Base-by-base conservation (phyloP, 495 filamentous ascomycete genomes). In the Xylaria venustula region DNA sequence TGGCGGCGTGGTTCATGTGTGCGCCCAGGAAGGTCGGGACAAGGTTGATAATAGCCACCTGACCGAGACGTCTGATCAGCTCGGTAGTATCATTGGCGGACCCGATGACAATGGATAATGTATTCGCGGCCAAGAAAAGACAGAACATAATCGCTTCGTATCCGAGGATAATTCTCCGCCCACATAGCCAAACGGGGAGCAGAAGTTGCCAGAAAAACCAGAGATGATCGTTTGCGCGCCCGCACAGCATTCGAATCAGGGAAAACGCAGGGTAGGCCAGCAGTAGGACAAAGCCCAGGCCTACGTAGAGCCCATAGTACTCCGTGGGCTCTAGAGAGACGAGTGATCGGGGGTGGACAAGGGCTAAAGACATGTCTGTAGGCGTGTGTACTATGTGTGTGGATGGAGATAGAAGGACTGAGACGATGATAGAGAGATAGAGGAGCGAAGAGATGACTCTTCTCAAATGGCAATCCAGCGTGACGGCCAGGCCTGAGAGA, bases 241-340 rank as follows among this genome's bases (percentile, higher is more conserved):
- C 36, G n/a, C 22, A 42, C 15, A 55, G 36, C 32, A 42, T 55
- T 20, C 34, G 34, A 20, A 52, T 40, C 34, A 52, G 49, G 49
- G 49, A 52, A 14, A 52, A 52, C 8, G 30, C 50, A 20, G 50
- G 50, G n/a, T 54, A 40, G 23, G 30, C 50, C 22, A 54, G 50
- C 37, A 54, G 22, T 40, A 54, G 19, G 50, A 54, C 15, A 28
- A 54, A 54, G 50, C 50, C 30, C 22, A 54, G 17, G 7, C 50
- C 37, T 36, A 54, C 12, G 22, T 54, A 54, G 37, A 54, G 50
- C 50, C 50, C 50, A 26, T 54, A 54, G 37, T 54, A 54, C 50
- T 54, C 50, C 23, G 37, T 19, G 37, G 23, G 50, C 50, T 54
- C 50, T 22, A 54, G 23, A 40, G 50, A 34, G 37, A 40, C 50